These are phyloP conservation scores for Miscanthus lutarioriparius DNA, from an alignment of 176 grass and related monocot species.

Conservation along the genomic window DNA sequence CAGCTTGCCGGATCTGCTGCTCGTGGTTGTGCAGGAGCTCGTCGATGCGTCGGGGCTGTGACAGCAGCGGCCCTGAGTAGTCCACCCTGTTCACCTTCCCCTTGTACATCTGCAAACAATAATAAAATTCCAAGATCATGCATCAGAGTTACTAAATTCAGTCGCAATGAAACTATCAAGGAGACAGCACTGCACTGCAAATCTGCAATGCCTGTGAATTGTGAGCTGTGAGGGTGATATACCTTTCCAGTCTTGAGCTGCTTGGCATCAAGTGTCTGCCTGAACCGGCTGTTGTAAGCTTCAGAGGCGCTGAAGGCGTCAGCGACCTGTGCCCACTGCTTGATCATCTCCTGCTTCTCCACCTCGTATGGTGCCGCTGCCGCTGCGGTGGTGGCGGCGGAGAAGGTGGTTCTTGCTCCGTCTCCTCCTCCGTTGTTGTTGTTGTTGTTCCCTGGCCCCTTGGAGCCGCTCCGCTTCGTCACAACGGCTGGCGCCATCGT, in stretches of 20 bases:
- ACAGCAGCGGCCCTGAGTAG: conserved; percentile 66
- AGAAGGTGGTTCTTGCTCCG: conserved; percentile 2
- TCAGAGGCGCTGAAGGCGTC: conserved; percentile 46
- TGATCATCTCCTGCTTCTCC: conserved; percentile 64
- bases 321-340: conserved; percentile 71
- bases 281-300: conserved; percentile 30
- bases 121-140: neutral
- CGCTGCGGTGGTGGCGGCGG: neutral
- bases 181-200: neutral
- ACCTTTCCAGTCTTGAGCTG: conserved; percentile 46
- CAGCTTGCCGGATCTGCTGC: conserved; percentile 58
- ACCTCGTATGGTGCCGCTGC: conserved; percentile 38
- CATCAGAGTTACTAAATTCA: neutral
- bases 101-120: conserved; percentile 52
- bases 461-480: conserved; percentile 36
- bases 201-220: neutral
- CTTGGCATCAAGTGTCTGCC: conserved; percentile 34
- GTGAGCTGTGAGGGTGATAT: neutral
- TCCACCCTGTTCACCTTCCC: conserved; percentile 51
- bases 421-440: neutral
- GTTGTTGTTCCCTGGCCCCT: neutral
- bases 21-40: conserved; percentile 82
- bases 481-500: neutral
- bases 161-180: neutral
- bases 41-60: conserved; percentile 60